Evolutionary conservation across 495 filamentous ascomycete species (phyloP), one percentile per base, ranked within the genome.

Genomic region (Aspergillus campestris): DNA sequence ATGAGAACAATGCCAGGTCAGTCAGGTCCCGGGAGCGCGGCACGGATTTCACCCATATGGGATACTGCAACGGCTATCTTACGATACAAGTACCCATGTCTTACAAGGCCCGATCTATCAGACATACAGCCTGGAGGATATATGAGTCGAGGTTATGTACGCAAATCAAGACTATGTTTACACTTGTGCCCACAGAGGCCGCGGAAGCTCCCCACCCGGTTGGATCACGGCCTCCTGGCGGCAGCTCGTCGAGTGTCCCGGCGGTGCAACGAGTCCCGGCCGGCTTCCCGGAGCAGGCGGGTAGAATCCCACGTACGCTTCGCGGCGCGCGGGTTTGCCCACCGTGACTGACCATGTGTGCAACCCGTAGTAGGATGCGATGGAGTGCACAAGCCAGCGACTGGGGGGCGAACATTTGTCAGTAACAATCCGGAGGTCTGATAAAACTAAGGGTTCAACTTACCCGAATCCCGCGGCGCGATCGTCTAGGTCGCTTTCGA

Each of bases 291-390:
- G 49, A 9, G 41, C 47, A 0, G 69, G 69, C 4, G 62, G 53
- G 30, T 74, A 77, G 55, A 91, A 69, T 3, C 88, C 86, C n/a
- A 98, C 85, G 56, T 94, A 98, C 0, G 94, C 89, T 48, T 94
- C 84, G 41, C 89, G 78, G 29, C 84, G 78, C 33, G 80, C 78
- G 11, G 88, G 86, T 53, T 83, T 71, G 13, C 86, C 88, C 11
- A 81, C 73, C 1, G 86, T 86, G 55, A 90, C 76, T 2, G 83
- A 88, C 74, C 85, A 89, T 34, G 88, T 91, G 39, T 79, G 79
- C 45, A 98, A 73, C 29, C 89, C 91, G 62, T 98, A 98, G 62
- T 98, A 97, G 6, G 81, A 72, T 14, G 88, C 94, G 51, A 98
- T 87, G 39, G 81, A 84, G 66, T 98, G 89, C 5, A 95, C 89